Base-by-base conservation (phyloP, 768 basidiomycete genomes). In the Vishniacozyma victoriae region DNA sequence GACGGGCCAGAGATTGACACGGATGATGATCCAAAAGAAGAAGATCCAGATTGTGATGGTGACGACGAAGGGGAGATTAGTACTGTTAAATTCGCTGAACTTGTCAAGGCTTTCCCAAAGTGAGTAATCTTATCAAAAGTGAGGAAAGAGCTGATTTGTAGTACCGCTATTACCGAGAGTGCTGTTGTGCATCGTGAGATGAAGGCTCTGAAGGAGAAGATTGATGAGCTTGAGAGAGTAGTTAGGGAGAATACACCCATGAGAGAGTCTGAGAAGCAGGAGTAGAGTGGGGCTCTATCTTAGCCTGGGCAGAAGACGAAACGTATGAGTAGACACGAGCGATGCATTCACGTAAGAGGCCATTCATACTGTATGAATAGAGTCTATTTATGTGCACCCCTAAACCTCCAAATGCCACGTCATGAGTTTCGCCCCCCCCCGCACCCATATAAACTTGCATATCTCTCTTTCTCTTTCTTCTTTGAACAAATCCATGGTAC, bases 41-140 rank as follows among this genome's bases (percentile, higher is more conserved):
- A 92, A 76, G 71, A 84, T 83, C 36, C 82, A 72, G 5, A 85
- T 79, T 27, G 87, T 83, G 52, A 89, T 76, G 60, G 91, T 78
- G 71, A 92, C 83, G 35, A 79, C 77, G 52, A 91, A 76, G 44
- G 85, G 77, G 48, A 85, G 46, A 47, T 89, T 83, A 78, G 58
- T 36, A 58, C 44, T 29, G 35, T 44, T 18, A 58, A 44, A 24
- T 60, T 59, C 49, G 59, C 57, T 6, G 52, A 71, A 16, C 41
- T 72, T 31, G 41, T 60, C 41, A 52, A 58, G 42, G 42, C 27
- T 16, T 72, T 72, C 61, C 70, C 70, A 9, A 62, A 71, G 69
- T 71, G 43, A 49, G 69, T 64, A 3, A 20, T n/a, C 14, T n/a
- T 7, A 22, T 18, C 15, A 16, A 38, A 37, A 19, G 15, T 24